Percentiles rank a stretch among this genome's conserved stretches.
Conservation (phyloP, 2,329 filamentous ascomycete species). For the Alternaria sp. region DNA sequence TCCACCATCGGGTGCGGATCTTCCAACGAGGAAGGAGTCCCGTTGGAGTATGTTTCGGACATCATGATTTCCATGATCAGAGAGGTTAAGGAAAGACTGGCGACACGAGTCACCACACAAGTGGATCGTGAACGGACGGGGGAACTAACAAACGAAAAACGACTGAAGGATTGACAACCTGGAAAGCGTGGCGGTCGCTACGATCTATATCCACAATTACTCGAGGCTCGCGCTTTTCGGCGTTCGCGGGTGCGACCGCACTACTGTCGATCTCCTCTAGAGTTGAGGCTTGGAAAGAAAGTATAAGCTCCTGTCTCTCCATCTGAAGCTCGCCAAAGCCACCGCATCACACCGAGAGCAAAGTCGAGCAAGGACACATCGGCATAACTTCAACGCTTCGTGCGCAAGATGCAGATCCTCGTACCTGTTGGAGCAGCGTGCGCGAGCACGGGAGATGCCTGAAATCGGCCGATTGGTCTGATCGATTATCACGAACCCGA, state of each 20-base stretch:
- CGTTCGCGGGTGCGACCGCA: not conserved
- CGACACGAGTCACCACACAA: constrained; percentile 1
- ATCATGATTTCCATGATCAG: constrained; percentile 3
- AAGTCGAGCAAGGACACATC: not conserved
- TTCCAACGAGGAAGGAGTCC: not conserved
- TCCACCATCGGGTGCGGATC: constrained; percentile 21
- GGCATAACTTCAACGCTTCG: not conserved
- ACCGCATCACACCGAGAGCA: not conserved
- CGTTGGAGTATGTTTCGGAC: constrained; percentile 4
- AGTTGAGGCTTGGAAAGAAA: not conserved
- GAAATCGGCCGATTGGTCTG: not conserved
- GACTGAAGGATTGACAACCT: not conserved
- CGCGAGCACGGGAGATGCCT: not conserved
- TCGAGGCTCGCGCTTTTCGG: not conserved
- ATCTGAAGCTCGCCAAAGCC: not conserved
- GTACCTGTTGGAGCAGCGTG: not conserved
- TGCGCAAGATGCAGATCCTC: not conserved
- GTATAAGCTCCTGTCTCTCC: not conserved
- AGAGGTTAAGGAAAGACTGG: not conserved
- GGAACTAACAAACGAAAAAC: not conserved
- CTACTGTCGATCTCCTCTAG: not conserved
- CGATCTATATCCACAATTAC: not conserved
- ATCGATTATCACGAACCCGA: not conserved
- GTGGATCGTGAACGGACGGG: constrained; percentile 1
- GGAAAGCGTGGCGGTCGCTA: not conserved